A percentile compares a stretch with the other conserved stretches of the same genome.
Evolutionary conservation across 495 filamentous ascomycete species (phyloP).

Genomic region (Podospora bellae-mahoneyi): DNA sequence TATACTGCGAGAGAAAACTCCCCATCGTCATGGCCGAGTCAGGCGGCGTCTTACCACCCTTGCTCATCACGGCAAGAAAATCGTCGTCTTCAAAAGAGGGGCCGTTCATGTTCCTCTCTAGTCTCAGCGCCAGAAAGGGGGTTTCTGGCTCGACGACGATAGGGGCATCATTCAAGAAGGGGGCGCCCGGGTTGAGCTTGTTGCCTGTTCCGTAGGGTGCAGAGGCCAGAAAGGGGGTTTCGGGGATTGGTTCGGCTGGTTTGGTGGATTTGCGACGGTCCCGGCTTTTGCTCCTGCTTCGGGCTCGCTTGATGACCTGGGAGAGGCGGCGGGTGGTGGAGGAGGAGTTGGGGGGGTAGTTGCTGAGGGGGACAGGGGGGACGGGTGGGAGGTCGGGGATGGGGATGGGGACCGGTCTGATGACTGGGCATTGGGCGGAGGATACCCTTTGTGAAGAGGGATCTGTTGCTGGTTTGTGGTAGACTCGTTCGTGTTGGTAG

Average conservation of each 20-base stretch:
- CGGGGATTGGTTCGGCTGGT: not conserved
- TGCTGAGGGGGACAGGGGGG: not conserved
- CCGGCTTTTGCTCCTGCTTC: not conserved
- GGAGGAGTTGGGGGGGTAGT: not conserved
- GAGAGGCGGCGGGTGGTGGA: not conserved
- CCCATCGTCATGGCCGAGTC: not conserved
- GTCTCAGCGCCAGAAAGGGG: not conserved
- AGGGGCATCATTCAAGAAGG: not conserved
- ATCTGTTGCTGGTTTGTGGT: not conserved
- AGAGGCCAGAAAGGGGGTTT: not conserved
- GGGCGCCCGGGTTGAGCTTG: not conserved
- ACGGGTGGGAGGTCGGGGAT: not conserved
- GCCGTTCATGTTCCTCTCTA: not conserved
- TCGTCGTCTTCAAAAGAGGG: not conserved
- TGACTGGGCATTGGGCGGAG: not conserved
- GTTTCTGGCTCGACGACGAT: not conserved
- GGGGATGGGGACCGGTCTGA: not conserved
- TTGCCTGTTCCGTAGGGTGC: not conserved
- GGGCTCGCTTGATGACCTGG: not conserved
- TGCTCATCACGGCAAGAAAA: not conserved
- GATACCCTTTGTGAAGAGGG: conserved; percentile 1
- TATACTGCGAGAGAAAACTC: not conserved
- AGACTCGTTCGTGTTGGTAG: not conserved
- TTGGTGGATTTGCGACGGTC: not conserved
- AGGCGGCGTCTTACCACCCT: not conserved